Conservation (phyloP, 2,329 filamentous ascomycete genomes). For the Xylariaceae sp. region DNA sequence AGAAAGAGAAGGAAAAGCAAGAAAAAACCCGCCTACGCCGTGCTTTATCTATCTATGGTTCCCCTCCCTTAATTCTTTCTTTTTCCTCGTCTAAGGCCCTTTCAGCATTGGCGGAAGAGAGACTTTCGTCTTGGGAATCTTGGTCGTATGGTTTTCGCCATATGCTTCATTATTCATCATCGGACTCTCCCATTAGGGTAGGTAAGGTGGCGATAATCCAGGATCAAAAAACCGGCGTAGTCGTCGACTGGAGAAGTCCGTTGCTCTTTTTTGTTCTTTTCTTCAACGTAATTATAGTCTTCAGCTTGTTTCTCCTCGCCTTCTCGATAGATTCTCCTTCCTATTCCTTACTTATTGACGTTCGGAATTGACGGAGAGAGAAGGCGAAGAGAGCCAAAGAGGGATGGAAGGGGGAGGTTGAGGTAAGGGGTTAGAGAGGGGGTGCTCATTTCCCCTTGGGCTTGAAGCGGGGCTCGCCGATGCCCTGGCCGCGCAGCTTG, state of each 20-base stretch:
- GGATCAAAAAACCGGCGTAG: background rate
- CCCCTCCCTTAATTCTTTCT: background rate
- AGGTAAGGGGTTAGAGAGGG: background rate
- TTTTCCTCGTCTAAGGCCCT: background rate
- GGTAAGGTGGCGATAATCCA: no score
- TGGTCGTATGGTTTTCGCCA: background rate
- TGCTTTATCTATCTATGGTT: background rate
- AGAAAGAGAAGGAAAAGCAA: background rate
- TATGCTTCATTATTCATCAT: constrained; percentile 9
- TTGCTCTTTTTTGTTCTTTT: background rate
- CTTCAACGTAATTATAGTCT: background rate
- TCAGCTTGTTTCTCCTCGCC: background rate
- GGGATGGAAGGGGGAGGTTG: background rate
- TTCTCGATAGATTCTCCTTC: background rate
- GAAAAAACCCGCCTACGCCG: constrained; percentile 8
- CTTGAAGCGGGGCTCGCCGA: constrained; percentile 75
- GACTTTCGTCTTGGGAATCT: background rate
- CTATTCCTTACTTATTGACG: no score
- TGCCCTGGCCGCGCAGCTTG: constrained; percentile 78
- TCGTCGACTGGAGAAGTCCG: background rate
- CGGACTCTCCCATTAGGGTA: background rate
- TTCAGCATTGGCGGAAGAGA: constrained; percentile 2
- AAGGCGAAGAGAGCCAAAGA: background rate
- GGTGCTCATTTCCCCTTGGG: constrained; percentile 58
- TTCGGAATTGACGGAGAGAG: background rate